Conservation (phyloP, 2,329 filamentous ascomycete species). For the Epichloe coenophiala region DNA sequence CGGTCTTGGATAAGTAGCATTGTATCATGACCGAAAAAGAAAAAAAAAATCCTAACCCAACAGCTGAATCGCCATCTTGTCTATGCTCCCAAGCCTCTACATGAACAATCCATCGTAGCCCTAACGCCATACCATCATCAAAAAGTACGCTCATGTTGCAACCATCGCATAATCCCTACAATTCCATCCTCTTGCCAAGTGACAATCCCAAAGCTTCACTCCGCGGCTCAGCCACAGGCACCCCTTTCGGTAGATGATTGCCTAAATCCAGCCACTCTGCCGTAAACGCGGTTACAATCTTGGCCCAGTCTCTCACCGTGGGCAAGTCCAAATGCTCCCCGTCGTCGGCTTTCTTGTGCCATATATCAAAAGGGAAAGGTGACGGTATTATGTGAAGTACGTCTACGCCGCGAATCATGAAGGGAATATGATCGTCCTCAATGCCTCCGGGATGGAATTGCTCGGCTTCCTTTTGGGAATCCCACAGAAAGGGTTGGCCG, state of each 20-base stretch:
- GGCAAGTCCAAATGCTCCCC: slow-evolving; percentile 69
- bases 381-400: slow-evolving; percentile 79
- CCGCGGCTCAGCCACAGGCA: slow-evolving; percentile 12
- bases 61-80: background rate
- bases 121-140: background rate
- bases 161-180: slow-evolving; percentile 6
- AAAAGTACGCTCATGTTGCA: background rate
- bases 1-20: too few relatives aligned
- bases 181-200: slow-evolving; percentile 19
- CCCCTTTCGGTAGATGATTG: slow-evolving; percentile 19
- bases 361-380: slow-evolving; percentile 62
- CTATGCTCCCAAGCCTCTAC: too few relatives aligned
- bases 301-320: slow-evolving; percentile 78
- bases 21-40: too few relatives aligned
- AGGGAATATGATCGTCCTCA: slow-evolving; percentile 84
- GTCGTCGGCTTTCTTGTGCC: slow-evolving; percentile 78
- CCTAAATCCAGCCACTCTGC: slow-evolving; percentile 83
- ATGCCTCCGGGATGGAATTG: slow-evolving; percentile 41
- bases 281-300: slow-evolving; percentile 69
- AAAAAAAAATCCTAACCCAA: too few relatives aligned
- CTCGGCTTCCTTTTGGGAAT: slow-evolving; percentile 38
- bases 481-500: slow-evolving; percentile 45
- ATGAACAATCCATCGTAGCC: background rate
- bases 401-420: slow-evolving; percentile 74
- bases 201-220: slow-evolving; percentile 12